A percentile compares a stretch with the other conserved stretches of the same genome.
Conservation (phyloP, 768 basidiomycete genomes). For the Udeniomyces megalosporus region DNA sequence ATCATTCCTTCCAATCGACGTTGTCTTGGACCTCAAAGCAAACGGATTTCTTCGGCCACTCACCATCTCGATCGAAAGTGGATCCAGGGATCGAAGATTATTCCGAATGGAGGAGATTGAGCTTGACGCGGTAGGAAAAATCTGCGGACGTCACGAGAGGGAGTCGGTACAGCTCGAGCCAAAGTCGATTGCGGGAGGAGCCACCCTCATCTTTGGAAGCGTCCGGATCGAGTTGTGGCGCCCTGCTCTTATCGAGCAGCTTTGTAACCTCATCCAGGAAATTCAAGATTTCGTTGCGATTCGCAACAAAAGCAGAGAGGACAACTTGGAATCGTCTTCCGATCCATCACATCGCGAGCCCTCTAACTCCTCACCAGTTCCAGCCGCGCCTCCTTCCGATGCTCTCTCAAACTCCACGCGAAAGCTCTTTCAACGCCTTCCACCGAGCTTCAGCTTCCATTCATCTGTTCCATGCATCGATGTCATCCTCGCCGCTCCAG, state of each 20-base stretch:
- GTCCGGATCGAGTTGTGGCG: conserved; percentile 56
- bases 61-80: too few relatives aligned
- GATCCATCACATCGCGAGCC: too few relatives aligned
- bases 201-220: conserved; percentile 34
- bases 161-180: too few relatives aligned
- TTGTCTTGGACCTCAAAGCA: too few relatives aligned
- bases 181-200: not conserved
- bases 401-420: not conserved
- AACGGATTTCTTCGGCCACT: too few relatives aligned
- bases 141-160: too few relatives aligned
- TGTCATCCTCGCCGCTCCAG: conserved; percentile 56
- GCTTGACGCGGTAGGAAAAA: too few relatives aligned
- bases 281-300: not conserved
- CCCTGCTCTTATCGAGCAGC: conserved; percentile 39
- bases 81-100: too few relatives aligned
- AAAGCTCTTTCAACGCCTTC: conserved; percentile 32
- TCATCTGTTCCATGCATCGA: conserved; percentile 47
- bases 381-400: not conserved
- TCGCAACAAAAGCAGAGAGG: too few relatives aligned
- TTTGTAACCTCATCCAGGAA: conserved; percentile 38
- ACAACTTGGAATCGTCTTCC: too few relatives aligned
- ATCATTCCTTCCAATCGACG: too few relatives aligned
- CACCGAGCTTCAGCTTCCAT: conserved; percentile 42
- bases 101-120: too few relatives aligned
- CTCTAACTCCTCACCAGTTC: conserved; percentile 21